Percentiles rank a stretch among this genome's conserved stretches.
phyloP scores from a whole-genome alignment of 495 filamentous ascomycete genomes.

The Daldinia vernicosa region DNA sequence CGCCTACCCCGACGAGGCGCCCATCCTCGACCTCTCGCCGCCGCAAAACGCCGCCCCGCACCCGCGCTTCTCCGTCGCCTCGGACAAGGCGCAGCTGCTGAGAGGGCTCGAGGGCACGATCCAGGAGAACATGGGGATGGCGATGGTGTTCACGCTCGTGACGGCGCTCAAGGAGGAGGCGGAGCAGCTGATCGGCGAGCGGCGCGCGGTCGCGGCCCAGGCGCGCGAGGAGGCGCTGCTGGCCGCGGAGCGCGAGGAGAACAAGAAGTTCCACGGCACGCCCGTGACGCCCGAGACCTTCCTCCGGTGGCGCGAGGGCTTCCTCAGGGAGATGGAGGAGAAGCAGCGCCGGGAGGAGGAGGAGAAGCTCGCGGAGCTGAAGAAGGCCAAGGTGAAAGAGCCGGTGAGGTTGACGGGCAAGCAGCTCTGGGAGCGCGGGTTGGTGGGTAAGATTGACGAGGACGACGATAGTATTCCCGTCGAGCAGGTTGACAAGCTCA shows the following conservation, averaged over 20 bases:
- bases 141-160: constrained; percentile 96
- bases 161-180: constrained; percentile 86
- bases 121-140: constrained; percentile 91
- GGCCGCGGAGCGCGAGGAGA: constrained; percentile 88
- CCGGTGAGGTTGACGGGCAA: constrained; percentile 74
- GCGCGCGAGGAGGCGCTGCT: constrained; percentile 70
- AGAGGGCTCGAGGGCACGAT: constrained; percentile 72
- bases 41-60: constrained; percentile 74
- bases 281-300: constrained; percentile 86
- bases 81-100: constrained; percentile 77
- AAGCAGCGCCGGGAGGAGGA: constrained; percentile 67
- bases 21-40: constrained; percentile 76
- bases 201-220: constrained; percentile 67
- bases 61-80: constrained; percentile 61
- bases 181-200: constrained; percentile 77
- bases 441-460: constrained; percentile 77
- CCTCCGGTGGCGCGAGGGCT: constrained; percentile 79
- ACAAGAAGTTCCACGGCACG: constrained; percentile 94
- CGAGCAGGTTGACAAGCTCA: constrained; percentile 72
- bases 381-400: constrained; percentile 75
- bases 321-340: constrained; percentile 81
- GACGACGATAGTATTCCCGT: constrained; percentile 59
- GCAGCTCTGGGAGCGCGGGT: constrained; percentile 84
- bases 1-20: constrained; percentile 86
- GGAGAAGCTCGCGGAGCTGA: constrained; percentile 77